These are phyloP conservation scores for Eucalyptus urophylla DNA, from an alignment of 345 rosid species.

Conservation along the genomic window DNA sequence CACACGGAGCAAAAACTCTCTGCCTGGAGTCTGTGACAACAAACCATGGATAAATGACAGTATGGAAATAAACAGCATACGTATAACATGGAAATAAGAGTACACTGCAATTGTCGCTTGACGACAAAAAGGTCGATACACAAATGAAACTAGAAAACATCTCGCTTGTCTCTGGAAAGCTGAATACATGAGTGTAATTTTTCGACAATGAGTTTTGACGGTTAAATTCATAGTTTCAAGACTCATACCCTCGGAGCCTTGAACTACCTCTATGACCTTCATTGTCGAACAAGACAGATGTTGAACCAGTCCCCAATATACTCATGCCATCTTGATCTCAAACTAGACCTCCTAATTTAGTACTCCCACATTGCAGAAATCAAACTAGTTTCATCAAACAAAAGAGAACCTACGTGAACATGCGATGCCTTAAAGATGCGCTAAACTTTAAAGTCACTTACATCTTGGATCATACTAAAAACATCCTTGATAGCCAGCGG, in stretches of 20 bases:
- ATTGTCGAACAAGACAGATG: not conserved
- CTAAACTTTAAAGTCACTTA: slow-evolving; percentile 20
- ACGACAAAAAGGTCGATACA: not conserved
- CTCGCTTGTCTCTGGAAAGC: not conserved
- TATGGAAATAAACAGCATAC: not conserved
- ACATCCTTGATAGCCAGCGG: slow-evolving; percentile 98
- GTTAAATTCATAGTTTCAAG: not conserved
- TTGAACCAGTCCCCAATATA: not conserved
- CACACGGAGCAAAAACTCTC: slow-evolving; percentile 95
- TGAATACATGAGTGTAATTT: not conserved
- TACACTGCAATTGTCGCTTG: not conserved
- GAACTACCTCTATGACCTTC: not conserved
- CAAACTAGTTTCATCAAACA: not conserved
- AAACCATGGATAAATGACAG: not conserved
- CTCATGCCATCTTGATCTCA: not conserved
- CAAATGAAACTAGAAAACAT: not conserved
- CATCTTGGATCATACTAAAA: slow-evolving; percentile 97
- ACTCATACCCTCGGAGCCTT: not conserved
- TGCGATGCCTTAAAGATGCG: not conserved
- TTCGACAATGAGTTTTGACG: not conserved
- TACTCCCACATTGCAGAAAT: not conserved
- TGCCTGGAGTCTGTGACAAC: slow-evolving; percentile 86
- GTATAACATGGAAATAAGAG: not conserved
- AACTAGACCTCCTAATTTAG: not conserved
- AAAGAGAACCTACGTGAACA: not conserved